Base-by-base conservation (phyloP, 805 yeast species). In the Geotrichum ghanense region DNA sequence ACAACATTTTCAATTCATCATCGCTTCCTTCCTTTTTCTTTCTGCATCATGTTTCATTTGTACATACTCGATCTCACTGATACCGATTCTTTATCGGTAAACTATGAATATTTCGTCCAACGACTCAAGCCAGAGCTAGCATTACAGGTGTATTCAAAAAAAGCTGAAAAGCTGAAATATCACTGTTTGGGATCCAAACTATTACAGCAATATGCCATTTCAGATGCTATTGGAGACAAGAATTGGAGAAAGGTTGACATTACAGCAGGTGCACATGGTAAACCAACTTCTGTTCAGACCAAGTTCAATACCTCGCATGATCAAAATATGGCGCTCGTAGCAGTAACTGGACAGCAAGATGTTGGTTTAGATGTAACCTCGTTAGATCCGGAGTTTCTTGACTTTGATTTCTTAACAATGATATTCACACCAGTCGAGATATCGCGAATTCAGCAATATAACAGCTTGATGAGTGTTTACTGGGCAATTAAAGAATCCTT, bases 401-500 rank as follows among this genome's bases (percentile, higher is more conserved):
- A 20, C 21, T 42, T 21, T 2, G 53, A 55, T 44, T 39, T 44
- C 3, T 24, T 4, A 3, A 12, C 26, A 9, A 31, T 31, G 37
- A 31, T 31, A 6, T 31, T 31, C 14, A 31, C 37, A 6, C 19
- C 5, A 9, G 31, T 41, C 54, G 34, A 55, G 48, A 37, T 37
- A 34, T 2, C 37, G 20, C 5, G 25, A 20, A 9, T 53, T 53
- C 12, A 17, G 45, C 5, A 12, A 2, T 5, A 3, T 1, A 5
- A 25, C 48, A n/a, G 22, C 10, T 19, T 31, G 19, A 6, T 31
- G 21, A 53, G 56, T 19, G 34, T 49, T 6, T 49, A 41, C 27
- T 56, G 60, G 61, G 56, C 60, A 2, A 54, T 51, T 10, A 44
- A 58, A 5, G 61, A 56, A 40, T 57, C 59, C 16, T 53, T 46